These are phyloP conservation scores for Ophiostoma tasmaniense DNA, from an alignment of 2,329 filamentous ascomycete species.

Conservation along the genomic window DNA sequence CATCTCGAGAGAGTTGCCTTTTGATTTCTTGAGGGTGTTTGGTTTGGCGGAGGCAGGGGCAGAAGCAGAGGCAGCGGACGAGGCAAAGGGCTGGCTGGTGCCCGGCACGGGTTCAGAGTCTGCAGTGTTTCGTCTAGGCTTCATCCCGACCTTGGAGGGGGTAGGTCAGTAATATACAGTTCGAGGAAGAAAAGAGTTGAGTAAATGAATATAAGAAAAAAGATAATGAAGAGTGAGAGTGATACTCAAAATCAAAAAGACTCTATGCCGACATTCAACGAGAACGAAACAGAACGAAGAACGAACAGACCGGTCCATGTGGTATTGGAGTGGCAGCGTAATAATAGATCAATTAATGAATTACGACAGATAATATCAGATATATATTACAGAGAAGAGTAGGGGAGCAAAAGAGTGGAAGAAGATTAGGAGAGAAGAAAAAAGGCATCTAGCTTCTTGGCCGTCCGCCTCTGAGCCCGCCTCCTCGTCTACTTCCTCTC, in stretches of 20 bases:
- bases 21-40: neutral
- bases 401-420: too few relatives aligned
- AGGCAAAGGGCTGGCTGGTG: neutral
- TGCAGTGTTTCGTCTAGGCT: conserved; percentile 9
- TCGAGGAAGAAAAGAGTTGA: neutral
- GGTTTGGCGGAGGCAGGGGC: neutral
- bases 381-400: neutral
- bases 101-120: conserved; percentile 11
- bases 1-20: neutral
- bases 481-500: neutral
- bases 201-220: too few relatives aligned
- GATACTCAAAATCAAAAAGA: neutral
- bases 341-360: neutral
- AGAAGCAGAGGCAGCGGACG: neutral
- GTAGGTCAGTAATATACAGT: neutral
- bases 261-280: neutral
- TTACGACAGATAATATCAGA: neutral
- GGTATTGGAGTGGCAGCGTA: neutral
- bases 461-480: neutral
- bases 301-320: neutral
- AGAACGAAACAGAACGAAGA: neutral
- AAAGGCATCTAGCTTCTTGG: neutral
- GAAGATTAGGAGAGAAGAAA: neutral
- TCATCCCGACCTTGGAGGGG: neutral
- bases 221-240: neutral